Percentiles rank a stretch among this genome's conserved stretches.
Conservation (phyloP, 2,329 filamentous ascomycete species). For the Epicoccum nigrum region DNA sequence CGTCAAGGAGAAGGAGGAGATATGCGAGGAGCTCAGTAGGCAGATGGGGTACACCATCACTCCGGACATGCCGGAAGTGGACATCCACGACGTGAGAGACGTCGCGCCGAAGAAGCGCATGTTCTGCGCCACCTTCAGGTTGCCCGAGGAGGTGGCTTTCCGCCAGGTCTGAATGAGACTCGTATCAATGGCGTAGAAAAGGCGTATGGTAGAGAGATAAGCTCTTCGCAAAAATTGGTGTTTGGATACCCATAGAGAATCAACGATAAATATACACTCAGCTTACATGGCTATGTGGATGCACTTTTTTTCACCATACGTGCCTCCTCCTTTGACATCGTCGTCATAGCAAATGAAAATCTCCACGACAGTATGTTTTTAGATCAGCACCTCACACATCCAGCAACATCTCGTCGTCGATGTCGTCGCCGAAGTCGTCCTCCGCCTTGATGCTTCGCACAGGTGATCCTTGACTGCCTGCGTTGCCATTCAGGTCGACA, state of each 20-base stretch:
- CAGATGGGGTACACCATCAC: conserved; percentile 66
- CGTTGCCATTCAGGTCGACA: neutral
- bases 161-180: conserved; percentile 37
- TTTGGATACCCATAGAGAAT: conserved; percentile 3
- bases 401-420: conserved; percentile 38
- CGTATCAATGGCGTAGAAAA: neutral
- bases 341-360: neutral
- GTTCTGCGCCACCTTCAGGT: conserved; percentile 92
- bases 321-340: neutral
- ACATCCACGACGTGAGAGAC: conserved; percentile 73
- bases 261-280: neutral
- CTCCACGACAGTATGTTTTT: too few relatives aligned
- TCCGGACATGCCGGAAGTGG: conserved; percentile 62
- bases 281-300: neutral
- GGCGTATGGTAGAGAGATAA: neutral
- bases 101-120: conserved; percentile 94
- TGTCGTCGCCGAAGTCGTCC: conserved; percentile 8
- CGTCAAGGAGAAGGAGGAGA: conserved; percentile 61
- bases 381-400: conserved; percentile 15
- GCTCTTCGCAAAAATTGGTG: neutral
- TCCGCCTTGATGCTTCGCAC: neutral
- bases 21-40: conserved; percentile 69
- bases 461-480: neutral
- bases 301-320: neutral
- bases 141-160: conserved; percentile 85